Evolutionary conservation across 345 rosid genomes (phyloP).

Genomic region (Salix caprea): DNA sequence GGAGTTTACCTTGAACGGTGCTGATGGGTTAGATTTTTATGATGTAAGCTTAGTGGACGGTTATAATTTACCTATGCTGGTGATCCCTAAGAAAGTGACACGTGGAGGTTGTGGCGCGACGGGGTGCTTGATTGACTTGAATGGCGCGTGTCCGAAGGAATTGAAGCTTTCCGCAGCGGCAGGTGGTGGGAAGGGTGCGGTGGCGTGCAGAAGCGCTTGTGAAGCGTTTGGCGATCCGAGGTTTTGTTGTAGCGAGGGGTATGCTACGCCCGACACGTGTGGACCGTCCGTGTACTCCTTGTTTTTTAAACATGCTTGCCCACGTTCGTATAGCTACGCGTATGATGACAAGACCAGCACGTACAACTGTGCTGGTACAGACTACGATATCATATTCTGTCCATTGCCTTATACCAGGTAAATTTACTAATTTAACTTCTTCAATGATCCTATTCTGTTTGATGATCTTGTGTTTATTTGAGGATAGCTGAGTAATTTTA

Average conservation of each 20-base stretch:
- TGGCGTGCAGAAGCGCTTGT: slow-evolving; percentile 87
- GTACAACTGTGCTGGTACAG: slow-evolving; percentile 67
- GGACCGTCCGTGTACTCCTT: slow-evolving; percentile 55
- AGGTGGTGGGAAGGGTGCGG: slow-evolving; percentile 9
- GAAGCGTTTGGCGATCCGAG: slow-evolving; percentile 72
- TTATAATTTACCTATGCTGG: slow-evolving; percentile 60
- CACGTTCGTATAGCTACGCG: slow-evolving; percentile 87
- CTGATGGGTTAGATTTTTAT: slow-evolving; percentile 69
- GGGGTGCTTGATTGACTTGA: slow-evolving; percentile 76
- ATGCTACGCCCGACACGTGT: slow-evolving; percentile 76
- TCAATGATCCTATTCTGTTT: background rate
- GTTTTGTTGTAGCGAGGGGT: slow-evolving; percentile 74
- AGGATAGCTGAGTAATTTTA: background rate
- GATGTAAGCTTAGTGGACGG: slow-evolving; percentile 80
- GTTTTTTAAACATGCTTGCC: slow-evolving; percentile 79
- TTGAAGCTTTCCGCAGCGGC: slow-evolving; percentile 36
- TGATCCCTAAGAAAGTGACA: slow-evolving; percentile 45
- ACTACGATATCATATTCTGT: slow-evolving; percentile 70
- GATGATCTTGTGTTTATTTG: background rate
- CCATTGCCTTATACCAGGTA: slow-evolving; percentile 88
- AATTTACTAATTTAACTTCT: background rate
- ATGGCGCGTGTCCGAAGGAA: slow-evolving; percentile 70
- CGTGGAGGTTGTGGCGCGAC: slow-evolving; percentile 73
- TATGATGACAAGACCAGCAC: slow-evolving; percentile 89
- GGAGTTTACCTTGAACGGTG: slow-evolving; percentile 80